Evolutionary conservation across 164 flowering plant species (phyloP), one percentile per base, ranked within the genome.

Genomic region (Buxus sempervirens): DNA sequence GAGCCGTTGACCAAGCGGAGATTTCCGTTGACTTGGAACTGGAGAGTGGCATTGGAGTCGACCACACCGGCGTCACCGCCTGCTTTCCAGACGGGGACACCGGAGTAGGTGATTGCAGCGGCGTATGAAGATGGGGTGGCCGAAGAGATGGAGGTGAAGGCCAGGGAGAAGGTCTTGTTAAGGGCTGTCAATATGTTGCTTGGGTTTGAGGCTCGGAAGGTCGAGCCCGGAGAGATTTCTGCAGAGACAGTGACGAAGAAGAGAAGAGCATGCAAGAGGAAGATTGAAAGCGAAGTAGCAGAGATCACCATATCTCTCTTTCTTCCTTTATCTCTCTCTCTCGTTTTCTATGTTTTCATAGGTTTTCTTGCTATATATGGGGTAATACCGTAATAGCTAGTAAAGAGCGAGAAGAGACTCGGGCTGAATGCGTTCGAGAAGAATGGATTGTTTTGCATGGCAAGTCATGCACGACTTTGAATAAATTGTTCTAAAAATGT

Each of bases 61-160:
- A 78, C 84, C 42, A 70, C 25, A 62, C 62, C 58, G 38, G 38
- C 45, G 23, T 64, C 45, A 53, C 71, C 72, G 25, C 81, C 80
- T 38, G 82, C 79, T 9, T 66, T 48, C 88, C 90, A 86, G 74
- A 86, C 63, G 71, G 84, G 73, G 27, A 81, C 65, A 38, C 70
- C 65, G 72, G 66, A 22, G 81, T 70, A 81, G 72, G 60, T 51
- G 64, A 86, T 67, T 63, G 82, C 78, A 67, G 81, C 83, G 60
- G 62, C 12, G 75, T 62, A 78, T 55, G 79, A 24, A 10, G 70
- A 45, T 2, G 70, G 2, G 58, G 72, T 41, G 28, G 68, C 10
- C 63, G 64, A 9, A 19, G 63, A 9, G 16, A 54, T 21, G 5
- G 79, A 41, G 63, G 75, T 36, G 77, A 86, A 86, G 69, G 72